Evolutionary conservation across 1,284 basidiomycete species (phyloP), one percentile per base, ranked within the genome.

Genomic region (Naganishia sp.): DNA sequence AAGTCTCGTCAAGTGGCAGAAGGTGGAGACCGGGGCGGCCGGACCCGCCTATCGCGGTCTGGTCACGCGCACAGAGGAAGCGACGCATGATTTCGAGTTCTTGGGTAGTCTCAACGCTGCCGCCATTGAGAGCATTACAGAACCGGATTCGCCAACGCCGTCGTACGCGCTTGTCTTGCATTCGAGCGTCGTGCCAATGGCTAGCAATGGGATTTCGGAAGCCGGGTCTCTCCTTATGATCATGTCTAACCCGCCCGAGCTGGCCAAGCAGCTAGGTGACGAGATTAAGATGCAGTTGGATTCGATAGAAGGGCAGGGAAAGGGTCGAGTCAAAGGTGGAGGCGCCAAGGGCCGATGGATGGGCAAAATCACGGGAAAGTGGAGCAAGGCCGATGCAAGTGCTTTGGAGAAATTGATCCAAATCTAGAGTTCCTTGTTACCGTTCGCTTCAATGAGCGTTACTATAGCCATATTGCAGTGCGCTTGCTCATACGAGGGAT

Each of bases 191-290:
- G 53, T 41, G 15, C 55, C 66, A 2, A 43, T 54, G 65, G 31
- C 60, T 42, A 62, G 55, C 35, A 66, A 66, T 43, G 42, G 51
- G 15, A 53, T 61, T 21, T 9, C 46, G 11, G 67, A 63, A 32
- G 51, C 62, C 4, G 67, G 61, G 15, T 45, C 67, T 23, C 49
- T 68, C 32, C 31, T 65, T 5, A 39, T 54, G 46, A 65, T 68
- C 63, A 62, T 58, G 2, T 55, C 67, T 11, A 42, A 43, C 31
- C 67, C 68, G 17, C 68, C 65, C 85, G 69, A 82, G 79, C 77
- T 81, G 9, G 87, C 88, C 23, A 89, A 88, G 77, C 79, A 79
- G 65, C 78, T 79, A 1, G 87, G 83, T 11, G 82, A 83, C 42
- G 70, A 83, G 31, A 71, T 90, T 65, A 90, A 87, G 75, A 71